These are phyloP conservation scores for Grigorovia jiainica DNA, from an alignment of 805 yeast species.

Conservation along the genomic window DNA sequence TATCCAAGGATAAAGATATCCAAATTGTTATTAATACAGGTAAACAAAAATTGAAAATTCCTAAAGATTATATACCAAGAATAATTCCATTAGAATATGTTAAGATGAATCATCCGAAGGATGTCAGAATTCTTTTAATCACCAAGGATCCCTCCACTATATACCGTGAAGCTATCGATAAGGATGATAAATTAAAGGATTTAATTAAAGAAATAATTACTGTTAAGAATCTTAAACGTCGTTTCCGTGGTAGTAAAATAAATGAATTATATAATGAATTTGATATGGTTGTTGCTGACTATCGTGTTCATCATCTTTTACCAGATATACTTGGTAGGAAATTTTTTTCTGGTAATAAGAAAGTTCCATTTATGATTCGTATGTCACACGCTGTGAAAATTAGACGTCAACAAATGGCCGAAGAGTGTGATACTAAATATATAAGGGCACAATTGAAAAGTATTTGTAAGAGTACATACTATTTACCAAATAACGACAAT, in stretches of 20 bases:
- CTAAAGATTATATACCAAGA: constrained; percentile 45
- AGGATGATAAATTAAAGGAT: constrained; percentile 50
- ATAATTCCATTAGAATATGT: constrained; percentile 46
- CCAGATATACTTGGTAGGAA: constrained; percentile 49
- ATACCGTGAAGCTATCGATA: constrained; percentile 41
- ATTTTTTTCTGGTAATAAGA: constrained; percentile 56
- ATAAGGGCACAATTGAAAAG: constrained; percentile 56
- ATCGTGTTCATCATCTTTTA: constrained; percentile 51
- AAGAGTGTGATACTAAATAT: constrained; percentile 55
- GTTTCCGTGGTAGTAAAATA: constrained; percentile 36
- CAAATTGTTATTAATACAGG: constrained; percentile 40
- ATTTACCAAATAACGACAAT: constrained; percentile 54
- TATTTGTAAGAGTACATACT: constrained; percentile 53
- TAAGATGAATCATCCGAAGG: constrained; percentile 40
- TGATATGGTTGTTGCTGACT: constrained; percentile 63
- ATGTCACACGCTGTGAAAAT: constrained; percentile 33
- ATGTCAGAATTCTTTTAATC: constrained; percentile 46
- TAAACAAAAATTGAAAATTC: constrained; percentile 32
- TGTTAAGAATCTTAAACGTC: constrained; percentile 43
- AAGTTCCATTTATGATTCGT: constrained; percentile 59
- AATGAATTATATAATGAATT: constrained; percentile 46
- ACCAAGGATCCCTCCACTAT: constrained; percentile 65
- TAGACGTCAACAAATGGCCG: constrained; percentile 39
- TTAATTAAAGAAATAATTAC: constrained; percentile 52
- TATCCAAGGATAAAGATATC: constrained; percentile 20